Evolutionary conservation across 495 filamentous ascomycete genomes (phyloP), one percentile per base, ranked within the genome.

Genomic region (Hypomontagnella monticulosa): DNA sequence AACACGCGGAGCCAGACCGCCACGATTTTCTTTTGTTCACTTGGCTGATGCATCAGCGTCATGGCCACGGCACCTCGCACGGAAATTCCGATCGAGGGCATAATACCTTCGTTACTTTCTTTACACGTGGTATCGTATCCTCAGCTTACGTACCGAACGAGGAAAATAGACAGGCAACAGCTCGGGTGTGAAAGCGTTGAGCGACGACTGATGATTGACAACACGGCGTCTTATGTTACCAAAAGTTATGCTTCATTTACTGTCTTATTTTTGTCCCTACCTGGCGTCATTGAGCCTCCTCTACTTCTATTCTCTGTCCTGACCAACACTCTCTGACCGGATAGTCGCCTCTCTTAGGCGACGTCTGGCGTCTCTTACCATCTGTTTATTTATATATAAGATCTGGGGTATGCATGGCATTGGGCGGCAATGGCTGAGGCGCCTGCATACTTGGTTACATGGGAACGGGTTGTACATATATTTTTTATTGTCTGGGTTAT

Each of bases 191-290:
- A 57, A 48, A 67, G 38, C 46, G 18, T 23, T 47, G 54, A 54
- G 50, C 48, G 9, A 68, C 49, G 65, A 68, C 55, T 62, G 48
- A 69, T 63, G 66, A 64, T 54, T 57, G 61, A 61, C 61, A 56
- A 52, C 32, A 48, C 36, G 33, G 33, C 61, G 51, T 66, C 57
- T 15, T 61, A 65, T 65, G 61, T 56, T 55, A 63, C 42, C 55
- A 68, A 66, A 68, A 59, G 57, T 68, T 68, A 63, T 68, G 36
- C 53, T 68, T 68, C 59, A 60, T 55, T 18, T 58, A 38, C 44
- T 61, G 57, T 67, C 33, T 66, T 66, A 66, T 43, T 38, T 56
- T 41, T 11, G 16, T 50, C 18, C 7, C 6, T 10, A 34, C 41
- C 18, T 41, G 3, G 3, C 38, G 12, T 9, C 23, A 27, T 46